A percentile compares a stretch with the other conserved stretches of the same genome.
These are phyloP conservation scores for Nakaseomyces nivariensis DNA, from an alignment of 1,139 yeast species.

Conservation along the genomic window DNA sequence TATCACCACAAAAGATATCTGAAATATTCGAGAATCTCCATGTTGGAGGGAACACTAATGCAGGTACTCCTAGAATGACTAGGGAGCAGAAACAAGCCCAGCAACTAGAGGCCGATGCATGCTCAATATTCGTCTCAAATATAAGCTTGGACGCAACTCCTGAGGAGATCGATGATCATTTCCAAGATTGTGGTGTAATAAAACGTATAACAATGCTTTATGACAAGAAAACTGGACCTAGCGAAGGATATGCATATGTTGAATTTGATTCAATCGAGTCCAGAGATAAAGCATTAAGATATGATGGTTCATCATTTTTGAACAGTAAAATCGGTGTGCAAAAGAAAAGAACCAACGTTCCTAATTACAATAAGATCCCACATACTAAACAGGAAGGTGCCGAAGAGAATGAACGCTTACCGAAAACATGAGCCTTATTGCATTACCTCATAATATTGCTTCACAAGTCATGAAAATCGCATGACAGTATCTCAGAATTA, in stretches of 20 bases:
- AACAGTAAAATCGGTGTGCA: conserved; percentile 50
- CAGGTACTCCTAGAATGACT: not conserved
- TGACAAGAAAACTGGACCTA: conserved; percentile 41
- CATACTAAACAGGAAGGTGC: not conserved
- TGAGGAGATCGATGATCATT: conserved; percentile 69
- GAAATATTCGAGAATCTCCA: conserved; percentile 1
- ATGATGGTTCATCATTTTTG: conserved; percentile 43
- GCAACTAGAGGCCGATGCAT: conserved; percentile 50
- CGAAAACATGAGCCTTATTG: not conserved
- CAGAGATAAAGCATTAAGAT: conserved; percentile 43
- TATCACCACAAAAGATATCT: conserved; percentile 1
- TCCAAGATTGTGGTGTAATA: conserved; percentile 64
- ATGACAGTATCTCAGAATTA: too few relatives aligned
- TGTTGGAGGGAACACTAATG: not conserved
- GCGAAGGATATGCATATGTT: conserved; percentile 63
- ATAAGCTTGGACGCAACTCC: conserved; percentile 78
- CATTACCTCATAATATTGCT: too few relatives aligned
- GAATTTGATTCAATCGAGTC: conserved; percentile 45
- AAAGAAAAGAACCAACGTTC: conserved; percentile 60
- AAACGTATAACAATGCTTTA: conserved; percentile 65
- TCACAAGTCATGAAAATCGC: too few relatives aligned
- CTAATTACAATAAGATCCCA: conserved; percentile 36
- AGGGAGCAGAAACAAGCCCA: conserved; percentile 24
- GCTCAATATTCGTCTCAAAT: conserved; percentile 81
- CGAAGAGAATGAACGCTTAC: not conserved